Percentiles rank a stretch among this genome's conserved stretches.
These are phyloP conservation scores for Hordeum marinum DNA, from an alignment of 176 grass and related monocot genomes.

Conservation along the genomic window DNA sequence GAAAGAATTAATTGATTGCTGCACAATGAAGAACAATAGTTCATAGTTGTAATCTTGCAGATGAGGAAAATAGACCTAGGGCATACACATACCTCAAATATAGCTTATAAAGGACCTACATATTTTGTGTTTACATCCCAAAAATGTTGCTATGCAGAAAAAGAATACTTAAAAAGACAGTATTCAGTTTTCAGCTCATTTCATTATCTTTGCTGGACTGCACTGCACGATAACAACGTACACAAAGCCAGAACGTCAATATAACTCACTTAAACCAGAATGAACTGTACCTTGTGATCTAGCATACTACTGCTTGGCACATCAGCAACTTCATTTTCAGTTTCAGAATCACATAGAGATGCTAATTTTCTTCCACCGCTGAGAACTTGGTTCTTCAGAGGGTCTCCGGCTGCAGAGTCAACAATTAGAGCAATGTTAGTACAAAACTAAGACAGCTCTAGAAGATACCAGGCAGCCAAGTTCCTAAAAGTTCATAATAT, in stretches of 20 bases:
- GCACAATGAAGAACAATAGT: neutral
- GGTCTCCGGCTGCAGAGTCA: conserved; percentile 35
- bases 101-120: neutral
- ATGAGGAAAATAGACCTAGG: neutral
- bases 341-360: conserved; percentile 14
- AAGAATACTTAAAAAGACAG: neutral
- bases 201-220: neutral
- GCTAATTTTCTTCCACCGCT: conserved; percentile 25
- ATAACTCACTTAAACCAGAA: neutral
- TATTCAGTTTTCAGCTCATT: neutral
- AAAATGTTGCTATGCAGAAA: neutral
- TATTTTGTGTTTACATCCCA: neutral
- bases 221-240: neutral
- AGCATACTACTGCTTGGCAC: neutral
- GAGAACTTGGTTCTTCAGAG: neutral
- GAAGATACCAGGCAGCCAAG: neutral
- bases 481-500: neutral
- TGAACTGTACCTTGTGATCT: conserved; percentile 33
- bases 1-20: neutral
- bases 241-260: neutral
- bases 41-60: neutral
- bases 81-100: neutral
- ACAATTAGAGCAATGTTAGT: conserved; percentile 1
- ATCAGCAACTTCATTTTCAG: conserved; percentile 31
- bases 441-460: neutral